Conservation (phyloP, 2,329 filamentous ascomycete species). For the Incumbomyces lentus region DNA sequence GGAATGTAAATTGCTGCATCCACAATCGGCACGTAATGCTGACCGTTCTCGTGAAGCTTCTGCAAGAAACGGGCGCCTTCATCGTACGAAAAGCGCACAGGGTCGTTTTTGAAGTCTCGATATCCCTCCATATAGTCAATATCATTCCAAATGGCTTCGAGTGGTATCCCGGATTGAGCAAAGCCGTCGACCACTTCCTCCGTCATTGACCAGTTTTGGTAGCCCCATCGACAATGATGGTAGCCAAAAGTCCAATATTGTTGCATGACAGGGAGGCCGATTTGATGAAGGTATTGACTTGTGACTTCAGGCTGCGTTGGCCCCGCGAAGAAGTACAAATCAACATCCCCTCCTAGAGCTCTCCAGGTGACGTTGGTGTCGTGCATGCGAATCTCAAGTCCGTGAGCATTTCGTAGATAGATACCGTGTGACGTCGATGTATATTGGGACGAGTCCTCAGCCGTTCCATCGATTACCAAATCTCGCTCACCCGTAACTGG, state of each 20-base stretch:
- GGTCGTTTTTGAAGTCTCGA: constrained; percentile 49
- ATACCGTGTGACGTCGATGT: constrained; percentile 57
- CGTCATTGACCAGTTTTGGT: constrained; percentile 55
- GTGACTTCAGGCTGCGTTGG: constrained; percentile 59
- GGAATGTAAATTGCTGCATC: constrained; percentile 61
- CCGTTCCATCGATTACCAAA: constrained; percentile 44
- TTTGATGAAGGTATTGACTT: constrained; percentile 56
- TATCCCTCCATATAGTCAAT: constrained; percentile 50
- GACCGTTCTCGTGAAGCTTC: constrained; percentile 42
- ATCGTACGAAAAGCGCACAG: constrained; percentile 39
- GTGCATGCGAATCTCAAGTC: constrained; percentile 59
- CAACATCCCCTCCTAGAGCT: constrained; percentile 63
- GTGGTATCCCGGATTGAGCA: constrained; percentile 45
- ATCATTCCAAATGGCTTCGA: constrained; percentile 40
- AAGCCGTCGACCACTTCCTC: constrained; percentile 48
- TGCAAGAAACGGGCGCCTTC: constrained; percentile 43
- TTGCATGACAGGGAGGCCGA: constrained; percentile 66
- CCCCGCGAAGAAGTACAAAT: constrained; percentile 70
- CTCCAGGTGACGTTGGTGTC: constrained; percentile 61
- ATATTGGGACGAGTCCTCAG: constrained; percentile 47
- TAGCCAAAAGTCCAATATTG: constrained; percentile 74
- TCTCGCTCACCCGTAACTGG: constrained; percentile 29
- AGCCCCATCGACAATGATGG: constrained; percentile 78
- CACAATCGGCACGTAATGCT: constrained; percentile 52
- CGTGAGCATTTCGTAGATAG: constrained; percentile 66